Percentiles rank a stretch among this genome's conserved stretches.
phyloP scores from a whole-genome alignment of 2,329 filamentous ascomycete genomes.

The Simplicillium aogashimaense region DNA sequence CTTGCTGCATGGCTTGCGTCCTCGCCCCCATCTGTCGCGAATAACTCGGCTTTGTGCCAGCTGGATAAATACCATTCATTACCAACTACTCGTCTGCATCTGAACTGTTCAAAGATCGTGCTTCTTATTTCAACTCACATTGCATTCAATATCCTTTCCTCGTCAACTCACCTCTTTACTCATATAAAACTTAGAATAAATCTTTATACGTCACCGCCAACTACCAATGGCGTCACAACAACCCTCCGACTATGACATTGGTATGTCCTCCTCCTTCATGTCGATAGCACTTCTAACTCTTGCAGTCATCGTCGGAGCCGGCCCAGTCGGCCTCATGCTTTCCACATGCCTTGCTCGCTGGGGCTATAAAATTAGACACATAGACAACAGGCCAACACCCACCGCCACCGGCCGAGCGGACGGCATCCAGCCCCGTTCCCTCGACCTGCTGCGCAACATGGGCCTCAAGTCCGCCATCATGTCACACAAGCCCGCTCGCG shows the following conservation, averaged over 20 bases:
- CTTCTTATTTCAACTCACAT: too few species aligned
- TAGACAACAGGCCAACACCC: conserved; percentile 80
- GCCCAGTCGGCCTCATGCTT: conserved; percentile 78
- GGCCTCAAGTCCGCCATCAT: conserved; percentile 81
- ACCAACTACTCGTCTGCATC: too few species aligned
- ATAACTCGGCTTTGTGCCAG: too few species aligned
- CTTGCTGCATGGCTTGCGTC: too few species aligned
- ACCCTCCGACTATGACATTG: conserved; percentile 29
- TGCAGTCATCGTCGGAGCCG: conserved; percentile 75
- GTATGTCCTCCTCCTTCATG: conserved; percentile 14
- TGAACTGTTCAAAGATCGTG: too few species aligned
- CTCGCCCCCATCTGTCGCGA: too few species aligned
- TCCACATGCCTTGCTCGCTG: conserved; percentile 82
- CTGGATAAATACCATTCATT: neutral
- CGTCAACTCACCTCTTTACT: neutral
- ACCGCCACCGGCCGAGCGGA: conserved; percentile 81
- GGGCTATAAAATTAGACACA: conserved; percentile 93
- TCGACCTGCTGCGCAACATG: conserved; percentile 83
- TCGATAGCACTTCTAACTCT: too few species aligned
- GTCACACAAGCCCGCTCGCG: conserved; percentile 76
- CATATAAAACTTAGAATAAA: too few species aligned
- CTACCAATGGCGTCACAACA: conserved; percentile 3
- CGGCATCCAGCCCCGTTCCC: conserved; percentile 81
- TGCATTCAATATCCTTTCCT: neutral
- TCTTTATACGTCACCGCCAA: neutral